Evolutionary conservation across 352 stramenopile genomes (phyloP), one percentile per base, ranked within the genome.

Genomic region (Pythium aphanidermatum): DNA sequence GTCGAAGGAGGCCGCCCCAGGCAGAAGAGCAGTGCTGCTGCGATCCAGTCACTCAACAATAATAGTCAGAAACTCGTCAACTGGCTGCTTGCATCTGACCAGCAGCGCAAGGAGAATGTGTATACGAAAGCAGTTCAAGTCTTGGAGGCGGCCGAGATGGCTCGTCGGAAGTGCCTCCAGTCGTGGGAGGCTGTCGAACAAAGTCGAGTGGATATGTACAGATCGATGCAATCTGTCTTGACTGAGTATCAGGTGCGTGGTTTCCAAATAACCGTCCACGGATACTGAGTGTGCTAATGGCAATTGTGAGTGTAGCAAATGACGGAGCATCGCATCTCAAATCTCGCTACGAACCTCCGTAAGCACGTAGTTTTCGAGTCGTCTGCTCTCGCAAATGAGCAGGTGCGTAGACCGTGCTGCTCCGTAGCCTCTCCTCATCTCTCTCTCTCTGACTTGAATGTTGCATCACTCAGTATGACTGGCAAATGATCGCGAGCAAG

Each of bases 361-460:
- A 93, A 93, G 39, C 78, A 93, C 29, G 74, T 90, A 2, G 65
- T 91, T 1, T 93, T 91, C 55, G 76, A 87, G 46, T 83, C 76
- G 2, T 88, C 78, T 4, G 65, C 71, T n/a, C 67, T 93, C 6
- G 78, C 78, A 13, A 91, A 91, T 42, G 64, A 84, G 34, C 81
- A 92, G 70, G 79, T 88, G 64, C 31, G n/a, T 11, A 31, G 42
- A 14, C 14, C 21, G 26, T 29, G 11, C 9, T 20, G 12, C 35
- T 1, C 19, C 30, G 17, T 24, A 20, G 3, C 26, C 19, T 14
- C 12, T 23, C 13, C 43, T 50, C 24, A 46, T 31, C 5, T 25
- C 60, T 38, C 13, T 6, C 8, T 24, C 23, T 21, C 10, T 11
- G 28, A 8, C 6, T 24, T 41, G 21, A 19, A 9, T 17, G 43